phyloP scores from a whole-genome alignment of 805 yeast species.

The Saccharomycopsis capsularis region DNA sequence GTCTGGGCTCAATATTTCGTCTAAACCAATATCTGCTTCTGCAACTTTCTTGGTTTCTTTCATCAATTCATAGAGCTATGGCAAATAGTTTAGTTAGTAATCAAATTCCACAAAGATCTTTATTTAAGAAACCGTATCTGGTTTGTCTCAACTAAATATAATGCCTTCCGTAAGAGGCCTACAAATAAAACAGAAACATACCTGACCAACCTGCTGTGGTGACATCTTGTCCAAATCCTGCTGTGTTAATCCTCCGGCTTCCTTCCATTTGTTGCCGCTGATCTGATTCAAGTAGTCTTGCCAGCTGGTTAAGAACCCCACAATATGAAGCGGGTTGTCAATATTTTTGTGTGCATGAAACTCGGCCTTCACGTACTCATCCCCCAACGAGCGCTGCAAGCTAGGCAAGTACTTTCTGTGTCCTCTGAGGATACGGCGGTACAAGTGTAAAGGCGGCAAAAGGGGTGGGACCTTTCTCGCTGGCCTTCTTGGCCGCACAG shows the following conservation, averaged over 20 bases:
- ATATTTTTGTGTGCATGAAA: slow-evolving; percentile 74
- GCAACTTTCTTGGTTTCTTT: slow-evolving; percentile 48
- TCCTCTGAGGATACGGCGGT: slow-evolving; percentile 75
- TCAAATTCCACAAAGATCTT: background rate
- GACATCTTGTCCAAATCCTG: slow-evolving; percentile 73
- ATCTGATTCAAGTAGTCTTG: slow-evolving; percentile 68
- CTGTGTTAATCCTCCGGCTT: slow-evolving; percentile 51
- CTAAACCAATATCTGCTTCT: slow-evolving; percentile 7
- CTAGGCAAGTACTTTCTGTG: slow-evolving; percentile 58
- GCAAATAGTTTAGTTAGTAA: no score
- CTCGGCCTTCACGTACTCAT: slow-evolving; percentile 81
- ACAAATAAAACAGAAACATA: slow-evolving; percentile 19
- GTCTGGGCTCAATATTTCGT: no score
- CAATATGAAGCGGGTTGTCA: slow-evolving; percentile 88
- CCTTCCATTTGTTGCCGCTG: slow-evolving; percentile 57
- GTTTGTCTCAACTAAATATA: no score
- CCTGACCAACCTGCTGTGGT: slow-evolving; percentile 83
- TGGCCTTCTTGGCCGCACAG: slow-evolving; percentile 21
- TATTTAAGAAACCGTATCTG: background rate
- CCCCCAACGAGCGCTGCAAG: slow-evolving; percentile 75
- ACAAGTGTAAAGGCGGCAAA: slow-evolving; percentile 75
- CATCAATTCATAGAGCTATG: slow-evolving; percentile 60
- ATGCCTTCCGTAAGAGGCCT: no score
- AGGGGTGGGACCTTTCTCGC: slow-evolving; percentile 38
- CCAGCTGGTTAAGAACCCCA: slow-evolving; percentile 93